These are phyloP conservation scores for Pseudopithomyces chartarum DNA, from an alignment of 2,329 filamentous ascomycete genomes.

Conservation along the genomic window DNA sequence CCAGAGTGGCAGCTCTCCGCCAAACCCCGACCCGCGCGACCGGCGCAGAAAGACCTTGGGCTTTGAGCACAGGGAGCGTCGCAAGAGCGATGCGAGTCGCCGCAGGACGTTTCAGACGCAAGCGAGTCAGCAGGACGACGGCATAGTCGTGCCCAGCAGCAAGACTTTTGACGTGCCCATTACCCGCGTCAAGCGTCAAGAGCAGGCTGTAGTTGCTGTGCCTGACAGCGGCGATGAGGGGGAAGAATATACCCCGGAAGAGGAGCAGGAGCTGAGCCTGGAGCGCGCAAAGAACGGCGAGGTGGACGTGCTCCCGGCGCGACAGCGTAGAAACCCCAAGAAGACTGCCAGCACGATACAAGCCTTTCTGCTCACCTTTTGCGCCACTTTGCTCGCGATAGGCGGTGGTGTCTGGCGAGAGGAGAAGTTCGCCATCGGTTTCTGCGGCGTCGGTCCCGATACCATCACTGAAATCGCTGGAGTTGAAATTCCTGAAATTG, in stretches of 20 bases:
- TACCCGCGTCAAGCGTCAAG: constrained; percentile 50
- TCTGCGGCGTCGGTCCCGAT: constrained; percentile 78
- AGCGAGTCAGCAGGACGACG: constrained; percentile 56
- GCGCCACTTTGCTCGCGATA: constrained; percentile 70
- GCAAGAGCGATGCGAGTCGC: constrained; percentile 49
- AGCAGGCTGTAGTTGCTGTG: constrained; percentile 24
- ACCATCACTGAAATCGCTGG: constrained; percentile 60
- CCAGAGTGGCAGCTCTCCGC: constrained; percentile 79
- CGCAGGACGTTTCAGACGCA: constrained; percentile 50
- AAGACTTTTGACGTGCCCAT: constrained; percentile 64
- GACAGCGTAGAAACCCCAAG: constrained; percentile 33
- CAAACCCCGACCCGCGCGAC: constrained; percentile 47
- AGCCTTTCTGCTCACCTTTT: constrained; percentile 72
- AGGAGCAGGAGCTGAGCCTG: constrained; percentile 74
- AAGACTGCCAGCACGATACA: constrained; percentile 58
- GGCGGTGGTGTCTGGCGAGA: constrained; percentile 87
- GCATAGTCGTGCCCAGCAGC: constrained; percentile 59
- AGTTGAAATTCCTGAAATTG: constrained; percentile 73
- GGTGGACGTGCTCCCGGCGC: constrained; percentile 53
- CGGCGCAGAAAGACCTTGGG: constrained; percentile 59
- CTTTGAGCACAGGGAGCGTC: constrained; percentile 46
- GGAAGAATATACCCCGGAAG: constrained; percentile 94
- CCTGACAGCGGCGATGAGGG: constrained; percentile 66
- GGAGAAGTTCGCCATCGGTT: constrained; percentile 95
- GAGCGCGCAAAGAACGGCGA: constrained; percentile 66